Evolutionary conservation across 202 grass and related monocot species (phyloP), one percentile per base, ranked within the genome.

Genomic region (Eragrostis tef): DNA sequence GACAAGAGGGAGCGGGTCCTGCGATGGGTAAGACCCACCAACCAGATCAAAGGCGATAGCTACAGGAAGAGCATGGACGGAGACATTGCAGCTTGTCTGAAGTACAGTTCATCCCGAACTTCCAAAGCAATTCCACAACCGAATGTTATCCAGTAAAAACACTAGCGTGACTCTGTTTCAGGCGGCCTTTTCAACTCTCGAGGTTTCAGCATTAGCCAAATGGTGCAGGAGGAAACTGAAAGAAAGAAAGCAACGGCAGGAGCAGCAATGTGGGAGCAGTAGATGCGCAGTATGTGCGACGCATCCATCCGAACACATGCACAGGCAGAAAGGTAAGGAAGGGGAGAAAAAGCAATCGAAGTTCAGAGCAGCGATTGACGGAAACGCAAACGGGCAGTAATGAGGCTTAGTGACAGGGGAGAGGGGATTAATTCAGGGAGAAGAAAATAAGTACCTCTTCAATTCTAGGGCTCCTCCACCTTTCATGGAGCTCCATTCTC

Each of bases 31-130:
- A 36, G n/a, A 56, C 14, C 42, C 5, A 57, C 14, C 14, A n/a
- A 73, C 58, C 43, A 27, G 58, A 73, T 64, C 58, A 64, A 43
- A 3, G 57, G 48, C 53, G 70, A 82, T 25, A 52, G 56, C 44
- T 63, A 52, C 12, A 63, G 70, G 79, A 63, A 36, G 56, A 62
- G 49, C 29, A 19, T 13, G 26, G 14, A 49, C 5, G 13, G n/a
- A 17, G 52, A 11, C 44, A 46, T 46, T 7, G 31, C 79, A 22
- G 68, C 26, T 16, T 70, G 80, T 9, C 59, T 44, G 20, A 47
- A 21, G 79, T 58, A 46, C 34, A 49, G 19, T 26, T 82, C 7
- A 24, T 42, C 61, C 25, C 43, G 5, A 7, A 21, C 24, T 29
- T 7, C 51, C 49, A 6, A 52, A 1, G 50, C 50, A 52, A 52